These are phyloP conservation scores for Rhazya stricta DNA, from an alignment of 257 asterid species.

Conservation along the genomic window DNA sequence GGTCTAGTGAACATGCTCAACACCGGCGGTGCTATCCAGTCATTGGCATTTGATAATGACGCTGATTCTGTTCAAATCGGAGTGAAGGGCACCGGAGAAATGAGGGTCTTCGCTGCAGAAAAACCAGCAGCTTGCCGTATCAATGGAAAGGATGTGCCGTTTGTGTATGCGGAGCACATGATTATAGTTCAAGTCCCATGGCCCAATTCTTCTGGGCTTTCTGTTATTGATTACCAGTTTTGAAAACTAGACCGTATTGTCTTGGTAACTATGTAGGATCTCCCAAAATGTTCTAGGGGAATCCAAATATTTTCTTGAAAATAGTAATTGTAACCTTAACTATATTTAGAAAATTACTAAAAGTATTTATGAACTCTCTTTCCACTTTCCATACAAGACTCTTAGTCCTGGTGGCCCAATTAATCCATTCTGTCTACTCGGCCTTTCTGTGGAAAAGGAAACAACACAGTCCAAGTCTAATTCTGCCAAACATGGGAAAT, in stretches of 20 bases:
- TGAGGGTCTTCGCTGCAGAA: conserved; percentile 60
- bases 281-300: neutral
- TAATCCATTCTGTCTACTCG: too few relatives aligned
- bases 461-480: too few relatives aligned
- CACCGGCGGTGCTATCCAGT: conserved; percentile 26
- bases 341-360: too few relatives aligned
- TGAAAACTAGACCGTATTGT: conserved; percentile 17
- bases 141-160: conserved; percentile 38
- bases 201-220: conserved; percentile 44
- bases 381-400: too few relatives aligned
- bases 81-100: conserved; percentile 69
- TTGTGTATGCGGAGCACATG: conserved; percentile 45
- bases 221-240: conserved; percentile 51
- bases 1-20: conserved; percentile 47
- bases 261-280: neutral
- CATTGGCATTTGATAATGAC: neutral
- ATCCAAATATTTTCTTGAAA: neutral
- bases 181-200: conserved; percentile 52
- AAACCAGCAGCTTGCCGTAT: conserved; percentile 45
- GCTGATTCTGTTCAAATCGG: conserved; percentile 36
- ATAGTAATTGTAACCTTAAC: conserved; percentile 3
- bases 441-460: too few relatives aligned
- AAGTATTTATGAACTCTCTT: neutral
- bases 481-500: too few relatives aligned
- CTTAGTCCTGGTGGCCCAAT: too few relatives aligned